Evolutionary conservation across 2,329 filamentous ascomycete species (phyloP).

Genomic region (Colletotrichum sp.): DNA sequence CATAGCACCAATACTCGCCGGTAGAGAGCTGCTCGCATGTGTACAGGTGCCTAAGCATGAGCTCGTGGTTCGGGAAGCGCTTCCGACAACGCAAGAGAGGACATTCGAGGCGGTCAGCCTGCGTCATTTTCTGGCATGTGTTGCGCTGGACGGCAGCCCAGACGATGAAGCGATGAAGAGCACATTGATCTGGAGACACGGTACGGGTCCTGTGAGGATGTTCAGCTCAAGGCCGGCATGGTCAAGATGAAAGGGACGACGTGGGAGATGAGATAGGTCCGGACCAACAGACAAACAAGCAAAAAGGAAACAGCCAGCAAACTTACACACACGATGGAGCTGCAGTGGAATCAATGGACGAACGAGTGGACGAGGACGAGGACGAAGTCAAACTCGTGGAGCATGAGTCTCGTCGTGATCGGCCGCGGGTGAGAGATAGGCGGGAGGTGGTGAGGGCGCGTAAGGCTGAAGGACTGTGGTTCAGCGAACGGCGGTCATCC

Average conservation of each 20-base stretch:
- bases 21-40: slow-evolving; percentile 51
- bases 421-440: slow-evolving; percentile 33
- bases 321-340: slow-evolving; percentile 39
- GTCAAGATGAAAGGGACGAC: slow-evolving; percentile 1
- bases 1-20: slow-evolving; percentile 62
- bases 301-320: neutral
- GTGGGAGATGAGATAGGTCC: neutral
- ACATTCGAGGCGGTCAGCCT: slow-evolving; percentile 54
- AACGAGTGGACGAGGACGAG: slow-evolving; percentile 27
- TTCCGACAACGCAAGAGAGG: slow-evolving; percentile 57
- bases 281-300: neutral
- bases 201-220: slow-evolving; percentile 45
- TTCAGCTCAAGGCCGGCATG: slow-evolving; percentile 8
- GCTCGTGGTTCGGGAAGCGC: slow-evolving; percentile 55
- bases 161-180: slow-evolving; percentile 59
- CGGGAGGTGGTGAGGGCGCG: slow-evolving; percentile 36
- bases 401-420: slow-evolving; percentile 34
- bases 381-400: slow-evolving; percentile 29
- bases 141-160: slow-evolving; percentile 63
- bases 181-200: slow-evolving; percentile 53
- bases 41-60: slow-evolving; percentile 59
- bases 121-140: slow-evolving; percentile 49
- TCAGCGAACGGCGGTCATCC: slow-evolving; percentile 26
- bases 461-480: slow-evolving; percentile 34
- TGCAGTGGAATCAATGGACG: slow-evolving; percentile 24